These are phyloP conservation scores for Waitea zeae DNA, from an alignment of 1,284 basidiomycete species.

Conservation along the genomic window DNA sequence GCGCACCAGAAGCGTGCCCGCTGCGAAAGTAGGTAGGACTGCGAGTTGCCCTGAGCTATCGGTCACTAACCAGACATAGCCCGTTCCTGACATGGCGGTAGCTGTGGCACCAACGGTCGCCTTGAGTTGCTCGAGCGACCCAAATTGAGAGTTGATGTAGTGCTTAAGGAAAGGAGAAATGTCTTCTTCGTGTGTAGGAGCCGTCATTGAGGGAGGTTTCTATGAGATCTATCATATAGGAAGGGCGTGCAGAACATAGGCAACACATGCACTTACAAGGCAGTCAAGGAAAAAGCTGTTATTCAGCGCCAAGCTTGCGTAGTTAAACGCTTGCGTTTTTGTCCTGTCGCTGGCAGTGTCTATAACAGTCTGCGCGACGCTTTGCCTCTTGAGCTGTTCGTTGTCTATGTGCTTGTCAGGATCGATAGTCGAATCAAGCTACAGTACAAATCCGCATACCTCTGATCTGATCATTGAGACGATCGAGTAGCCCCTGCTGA, in stretches of 20 bases:
- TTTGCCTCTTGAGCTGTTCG: slow-evolving; percentile 36
- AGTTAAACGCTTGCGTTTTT: slow-evolving; percentile 72
- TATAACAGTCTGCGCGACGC: slow-evolving; percentile 63
- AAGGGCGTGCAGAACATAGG: slow-evolving; percentile 2
- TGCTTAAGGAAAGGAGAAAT: slow-evolving; percentile 20
- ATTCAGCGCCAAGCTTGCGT: slow-evolving; percentile 85
- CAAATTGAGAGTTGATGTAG: slow-evolving; percentile 35
- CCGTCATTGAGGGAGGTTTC: slow-evolving; percentile 28
- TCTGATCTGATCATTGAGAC: slow-evolving; percentile 56
- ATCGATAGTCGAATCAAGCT: slow-evolving; percentile 12
- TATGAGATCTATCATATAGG: slow-evolving; percentile 13
- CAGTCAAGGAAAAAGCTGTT: slow-evolving; percentile 88
- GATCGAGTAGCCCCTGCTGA: slow-evolving; percentile 62
- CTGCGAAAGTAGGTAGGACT: slow-evolving; percentile 74
- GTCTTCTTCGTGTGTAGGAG: slow-evolving; percentile 22
- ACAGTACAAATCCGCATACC: too few relatives aligned
- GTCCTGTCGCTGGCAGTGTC: slow-evolving; percentile 45
- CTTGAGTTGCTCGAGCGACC: slow-evolving; percentile 54
- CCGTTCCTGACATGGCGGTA: slow-evolving; percentile 65
- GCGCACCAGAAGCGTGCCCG: slow-evolving; percentile 77
- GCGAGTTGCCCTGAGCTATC: slow-evolving; percentile 50
- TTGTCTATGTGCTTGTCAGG: slow-evolving; percentile 46
- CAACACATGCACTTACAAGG: slow-evolving; percentile 38
- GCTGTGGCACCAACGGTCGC: slow-evolving; percentile 64
- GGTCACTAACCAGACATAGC: slow-evolving; percentile 80